Conservation (phyloP, 2,329 filamentous ascomycete species). For the Fusarium setosum region DNA sequence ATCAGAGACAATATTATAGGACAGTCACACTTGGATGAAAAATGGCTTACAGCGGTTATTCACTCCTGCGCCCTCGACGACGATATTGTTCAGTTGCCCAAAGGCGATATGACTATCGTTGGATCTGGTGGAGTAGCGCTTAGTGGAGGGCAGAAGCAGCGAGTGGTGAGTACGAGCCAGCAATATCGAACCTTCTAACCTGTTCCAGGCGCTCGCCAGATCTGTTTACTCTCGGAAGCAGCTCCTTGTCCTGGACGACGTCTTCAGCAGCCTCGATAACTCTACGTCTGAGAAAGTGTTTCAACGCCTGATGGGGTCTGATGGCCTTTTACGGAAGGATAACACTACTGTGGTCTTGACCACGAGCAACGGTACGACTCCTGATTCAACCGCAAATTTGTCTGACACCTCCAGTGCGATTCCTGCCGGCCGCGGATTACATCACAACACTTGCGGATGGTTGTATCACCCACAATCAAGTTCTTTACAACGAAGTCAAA, state of each 20-base stretch:
- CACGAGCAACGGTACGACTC: slow-evolving; percentile 9
- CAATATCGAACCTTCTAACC: neutral
- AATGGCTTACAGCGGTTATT: slow-evolving; percentile 46
- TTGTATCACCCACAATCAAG: slow-evolving; percentile 38
- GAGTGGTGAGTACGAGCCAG: slow-evolving; percentile 47
- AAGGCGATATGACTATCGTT: slow-evolving; percentile 50
- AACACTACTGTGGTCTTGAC: slow-evolving; percentile 51
- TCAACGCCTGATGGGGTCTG: slow-evolving; percentile 51
- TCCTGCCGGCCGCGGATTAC: slow-evolving; percentile 37
- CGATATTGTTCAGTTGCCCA: slow-evolving; percentile 47
- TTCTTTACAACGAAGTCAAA: slow-evolving; percentile 32
- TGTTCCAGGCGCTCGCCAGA: slow-evolving; percentile 54
- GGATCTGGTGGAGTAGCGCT: slow-evolving; percentile 55
- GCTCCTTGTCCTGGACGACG: slow-evolving; percentile 59
- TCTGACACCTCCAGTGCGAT: slow-evolving; percentile 32
- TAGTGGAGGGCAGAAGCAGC: slow-evolving; percentile 58
- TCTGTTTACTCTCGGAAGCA: slow-evolving; percentile 55
- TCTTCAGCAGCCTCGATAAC: slow-evolving; percentile 58
- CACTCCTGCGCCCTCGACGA: slow-evolving; percentile 49
- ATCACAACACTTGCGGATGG: slow-evolving; percentile 41
- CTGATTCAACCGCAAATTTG: fast-evolving
- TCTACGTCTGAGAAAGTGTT: slow-evolving; percentile 57
- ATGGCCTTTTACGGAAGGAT: slow-evolving; percentile 54
- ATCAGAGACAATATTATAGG: slow-evolving; percentile 55
- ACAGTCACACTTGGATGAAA: slow-evolving; percentile 36